Evolutionary conservation across 2,329 filamentous ascomycete genomes (phyloP), one percentile per base, ranked within the genome.

Genomic region (Colletotrichum simmondsii): DNA sequence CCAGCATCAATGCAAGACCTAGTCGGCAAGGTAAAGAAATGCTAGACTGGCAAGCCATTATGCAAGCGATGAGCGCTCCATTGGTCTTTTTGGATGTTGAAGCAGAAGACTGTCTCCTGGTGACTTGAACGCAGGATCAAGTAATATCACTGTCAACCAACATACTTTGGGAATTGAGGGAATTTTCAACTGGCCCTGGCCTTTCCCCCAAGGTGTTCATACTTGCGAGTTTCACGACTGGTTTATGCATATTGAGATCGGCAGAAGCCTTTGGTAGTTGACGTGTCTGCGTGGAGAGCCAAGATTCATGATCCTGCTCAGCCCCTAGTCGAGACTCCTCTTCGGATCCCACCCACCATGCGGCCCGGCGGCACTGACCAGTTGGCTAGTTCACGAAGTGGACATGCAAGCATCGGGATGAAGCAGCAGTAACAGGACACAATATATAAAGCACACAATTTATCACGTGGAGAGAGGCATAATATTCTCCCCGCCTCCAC

Each of bases 401-500:
- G 65, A 60, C 30, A 69, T 6, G 26, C 14, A n/a, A 14, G 10
- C 26, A 46, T 12, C 22, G 24, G n/a, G 11, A 42, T 19, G 35
- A 57, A 56, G 30, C 22, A 46, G 42, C 24, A 12, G 56, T 30
- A 22, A 22, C 26, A 16, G 28, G 46, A 14, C 4, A 60, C 3
- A 22, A 58, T 72, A 72, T 72, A 72, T 65, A 70, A 70, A 53
- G 30, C 24, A 61, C 32, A 57, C 62, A 46, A 24, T 70, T 62
- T 35, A 26, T 72, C 69, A 72, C 65, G 69, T 72, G 65, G 70
- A 30, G 60, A 22, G 53, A 30, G 11, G 60, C 42, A 35, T 26
- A 26, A 53, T 19, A 30, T 24, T 49, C 59, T 26, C 59, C 19
- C 16, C 66, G 60, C 56, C 66, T 54, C 35, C 54, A 65, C 66